A percentile compares a stretch with the other conserved stretches of the same genome.
phyloP scores from a whole-genome alignment of 306 rosid genomes.

The Rubus parviflorus region DNA sequence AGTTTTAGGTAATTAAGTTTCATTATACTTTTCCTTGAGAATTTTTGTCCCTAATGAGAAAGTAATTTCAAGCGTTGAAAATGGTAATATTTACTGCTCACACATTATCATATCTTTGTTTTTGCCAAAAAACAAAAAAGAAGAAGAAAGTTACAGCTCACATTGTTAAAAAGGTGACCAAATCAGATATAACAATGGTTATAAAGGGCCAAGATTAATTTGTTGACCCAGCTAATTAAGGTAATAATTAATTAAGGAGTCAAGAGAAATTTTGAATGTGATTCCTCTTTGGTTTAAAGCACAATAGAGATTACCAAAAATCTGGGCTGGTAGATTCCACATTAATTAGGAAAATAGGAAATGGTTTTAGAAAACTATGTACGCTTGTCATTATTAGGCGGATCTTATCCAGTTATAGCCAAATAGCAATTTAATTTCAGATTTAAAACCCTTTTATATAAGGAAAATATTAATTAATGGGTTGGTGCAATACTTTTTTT shows the following conservation, averaged over 20 bases:
- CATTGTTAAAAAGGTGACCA: neutral
- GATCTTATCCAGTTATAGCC: neutral
- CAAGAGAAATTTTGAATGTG: neutral
- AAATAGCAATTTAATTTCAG: neutral
- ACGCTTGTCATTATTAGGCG: neutral
- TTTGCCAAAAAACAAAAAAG: neutral
- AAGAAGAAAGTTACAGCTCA: neutral
- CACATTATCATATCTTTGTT: neutral
- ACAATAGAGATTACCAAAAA: neutral
- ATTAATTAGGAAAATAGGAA: neutral
- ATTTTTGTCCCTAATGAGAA: neutral
- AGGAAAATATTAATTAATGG: neutral
- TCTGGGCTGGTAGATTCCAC: neutral
- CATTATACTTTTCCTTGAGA: neutral
- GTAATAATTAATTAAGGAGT: neutral
- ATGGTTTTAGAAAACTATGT: slow-evolving; percentile 5
- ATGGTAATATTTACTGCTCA: neutral
- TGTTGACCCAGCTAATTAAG: neutral
- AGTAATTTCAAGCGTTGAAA: neutral
- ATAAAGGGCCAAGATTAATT: neutral
- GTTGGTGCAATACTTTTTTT: neutral
- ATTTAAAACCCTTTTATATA: neutral
- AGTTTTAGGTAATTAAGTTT: neutral
- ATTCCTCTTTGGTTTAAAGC: neutral
- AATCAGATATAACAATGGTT: neutral